Percentiles rank a stretch among this genome's conserved stretches.
phyloP scores from a whole-genome alignment of 345 rosid genomes.

The Rhizophora mangle region DNA sequence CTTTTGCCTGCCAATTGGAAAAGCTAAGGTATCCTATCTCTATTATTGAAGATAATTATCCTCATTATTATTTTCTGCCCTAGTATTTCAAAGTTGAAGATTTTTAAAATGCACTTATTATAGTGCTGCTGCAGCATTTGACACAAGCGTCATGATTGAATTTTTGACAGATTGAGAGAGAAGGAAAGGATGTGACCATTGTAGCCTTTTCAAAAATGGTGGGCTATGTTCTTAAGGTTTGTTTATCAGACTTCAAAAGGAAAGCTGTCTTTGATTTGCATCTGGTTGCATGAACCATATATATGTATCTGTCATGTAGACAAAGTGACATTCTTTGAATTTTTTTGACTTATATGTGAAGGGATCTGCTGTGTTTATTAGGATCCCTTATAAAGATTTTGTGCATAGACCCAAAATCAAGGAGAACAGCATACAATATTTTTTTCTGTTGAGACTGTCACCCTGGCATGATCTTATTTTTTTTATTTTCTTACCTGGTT shows the following conservation, averaged over 20 bases:
- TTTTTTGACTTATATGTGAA: no score
- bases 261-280: neutral
- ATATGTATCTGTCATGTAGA: neutral
- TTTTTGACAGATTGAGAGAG: slow-evolving; percentile 67
- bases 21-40: slow-evolving; percentile 65
- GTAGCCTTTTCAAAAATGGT: slow-evolving; percentile 85
- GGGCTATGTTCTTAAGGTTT: slow-evolving; percentile 76
- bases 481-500: neutral
- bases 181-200: slow-evolving; percentile 90
- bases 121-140: neutral
- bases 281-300: neutral
- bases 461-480: no score
- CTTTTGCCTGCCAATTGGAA: slow-evolving; percentile 91
- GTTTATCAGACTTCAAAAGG: slow-evolving; percentile 13
- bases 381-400: no score
- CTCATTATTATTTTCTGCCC: neutral
- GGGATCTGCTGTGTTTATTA: no score
- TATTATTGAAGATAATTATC: slow-evolving; percentile 8
- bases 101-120: neutral
- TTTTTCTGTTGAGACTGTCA: no score
- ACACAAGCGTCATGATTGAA: neutral
- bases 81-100: neutral
- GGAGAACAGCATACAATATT: no score
- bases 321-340: no score
- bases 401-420: no score